Base-by-base conservation (phyloP, 352 stramenopile genomes). In the Globisporangium barbulae region DNA sequence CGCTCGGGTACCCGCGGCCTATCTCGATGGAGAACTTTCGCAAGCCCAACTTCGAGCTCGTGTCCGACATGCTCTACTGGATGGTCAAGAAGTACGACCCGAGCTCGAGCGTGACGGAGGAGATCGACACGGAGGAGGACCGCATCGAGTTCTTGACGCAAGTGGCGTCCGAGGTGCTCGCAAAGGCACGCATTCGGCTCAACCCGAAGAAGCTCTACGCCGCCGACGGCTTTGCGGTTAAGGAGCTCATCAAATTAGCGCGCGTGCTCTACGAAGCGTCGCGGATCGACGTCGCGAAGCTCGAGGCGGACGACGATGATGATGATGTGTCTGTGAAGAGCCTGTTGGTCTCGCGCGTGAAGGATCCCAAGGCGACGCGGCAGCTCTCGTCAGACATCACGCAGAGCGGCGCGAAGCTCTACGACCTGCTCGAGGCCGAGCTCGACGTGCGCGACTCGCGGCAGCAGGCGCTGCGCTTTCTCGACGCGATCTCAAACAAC, bases 131-230 rank as follows among this genome's bases (percentile, higher is more conserved):
- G 19, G 94, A 98, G 69, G 83, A 98, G 62, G 94, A 98, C 67
- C 84, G 94, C 37, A 89, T 98, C 19, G 82, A 97, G 61, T 98
- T 99, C 67, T 74, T 99, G 22, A 97, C 94, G 12, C 85, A 87
- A 37, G 78, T 93, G 15, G 77, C 82, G 30, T 76, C 78, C 28
- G 85, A 94, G 63, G 78, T 98, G 50, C 72, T 89, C n/a, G 75
- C 71, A 35, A 98, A 97, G 69, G 90, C 94, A 41, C 83, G 93
- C 37, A 94, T 99, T 54, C 89, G 89, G 37, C 78, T 99, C 21
- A 98, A 98, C 69, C 81, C 92, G 3, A 98, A 98, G 79, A 93
- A 94, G 37, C 71, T 99, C n/a, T 98, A 99, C 74, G 81, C 91
- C 6, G 94, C 96, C n/a, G 94, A 99, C 69, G 93, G 91, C 6